Conservation (phyloP, 2,329 filamentous ascomycete genomes). For the Verticillium nubilum region DNA sequence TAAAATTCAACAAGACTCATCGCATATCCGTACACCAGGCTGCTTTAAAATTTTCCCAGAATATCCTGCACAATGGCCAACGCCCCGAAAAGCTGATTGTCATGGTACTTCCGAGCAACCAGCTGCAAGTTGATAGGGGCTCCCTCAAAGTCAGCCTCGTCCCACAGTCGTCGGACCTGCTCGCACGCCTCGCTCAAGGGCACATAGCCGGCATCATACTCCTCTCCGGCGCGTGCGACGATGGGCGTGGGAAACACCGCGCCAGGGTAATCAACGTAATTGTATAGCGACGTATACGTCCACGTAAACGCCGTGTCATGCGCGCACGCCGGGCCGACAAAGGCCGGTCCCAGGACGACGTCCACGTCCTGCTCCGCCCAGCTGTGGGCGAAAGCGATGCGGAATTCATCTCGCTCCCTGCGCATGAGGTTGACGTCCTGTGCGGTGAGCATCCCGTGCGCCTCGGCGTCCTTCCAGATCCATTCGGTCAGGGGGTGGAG, state of each 20-base stretch:
- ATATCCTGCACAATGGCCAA: conserved; percentile 15
- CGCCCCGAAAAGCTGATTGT: conserved; percentile 27
- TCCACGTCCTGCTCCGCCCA: conserved; percentile 31
- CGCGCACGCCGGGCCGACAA: conserved; percentile 27
- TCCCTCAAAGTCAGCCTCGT: conserved; percentile 22
- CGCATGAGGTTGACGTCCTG: conserved; percentile 19
- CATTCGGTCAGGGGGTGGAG: conserved; percentile 36
- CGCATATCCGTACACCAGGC: no score
- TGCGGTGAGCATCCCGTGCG: conserved; percentile 14
- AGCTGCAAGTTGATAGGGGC: conserved; percentile 33
- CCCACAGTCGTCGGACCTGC: conserved; percentile 24
- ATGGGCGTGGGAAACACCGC: conserved; percentile 27
- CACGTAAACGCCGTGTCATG: conserved; percentile 30
- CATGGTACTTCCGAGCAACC: conserved; percentile 25
- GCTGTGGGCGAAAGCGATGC: conserved; percentile 23
- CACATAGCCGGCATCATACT: conserved; percentile 13
- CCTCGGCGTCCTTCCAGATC: conserved; percentile 24
- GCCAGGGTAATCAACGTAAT: conserved; percentile 30
- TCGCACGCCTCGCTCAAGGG: conserved; percentile 24
- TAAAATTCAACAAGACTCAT: no score
- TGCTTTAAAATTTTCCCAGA: background rate
- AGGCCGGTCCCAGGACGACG: conserved; percentile 27
- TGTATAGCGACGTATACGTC: conserved; percentile 31
- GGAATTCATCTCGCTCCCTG: conserved; percentile 22
- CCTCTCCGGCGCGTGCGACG: conserved; percentile 20